These are phyloP conservation scores for Solanum chacoense DNA, from an alignment of 305 asterid genomes.

Conservation along the genomic window DNA sequence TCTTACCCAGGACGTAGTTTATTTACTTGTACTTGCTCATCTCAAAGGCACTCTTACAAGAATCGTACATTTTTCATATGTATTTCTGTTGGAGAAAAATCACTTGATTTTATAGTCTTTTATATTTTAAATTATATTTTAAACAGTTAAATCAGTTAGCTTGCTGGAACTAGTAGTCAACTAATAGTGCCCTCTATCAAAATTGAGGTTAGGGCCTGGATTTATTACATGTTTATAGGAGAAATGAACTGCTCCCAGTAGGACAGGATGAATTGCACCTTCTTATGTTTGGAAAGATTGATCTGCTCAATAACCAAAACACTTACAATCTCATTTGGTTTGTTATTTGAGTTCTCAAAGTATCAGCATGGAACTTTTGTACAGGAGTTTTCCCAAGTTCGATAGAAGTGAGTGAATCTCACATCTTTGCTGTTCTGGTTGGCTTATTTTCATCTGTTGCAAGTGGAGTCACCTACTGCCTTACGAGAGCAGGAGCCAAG, in stretches of 20 bases:
- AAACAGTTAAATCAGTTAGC: background rate
- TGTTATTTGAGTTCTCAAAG: background rate
- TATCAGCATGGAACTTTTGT: background rate
- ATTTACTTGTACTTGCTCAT: background rate
- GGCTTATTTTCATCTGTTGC: slow-evolving; percentile 25
- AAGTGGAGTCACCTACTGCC: slow-evolving; percentile 29
- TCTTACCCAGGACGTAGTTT: background rate
- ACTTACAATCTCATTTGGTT: background rate
- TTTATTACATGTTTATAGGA: background rate
- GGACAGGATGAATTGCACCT: background rate
- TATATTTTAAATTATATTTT: background rate
- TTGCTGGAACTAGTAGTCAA: background rate
- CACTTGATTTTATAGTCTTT: background rate
- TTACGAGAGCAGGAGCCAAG: slow-evolving; percentile 36
- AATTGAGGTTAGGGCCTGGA: background rate
- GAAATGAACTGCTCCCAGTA: background rate
- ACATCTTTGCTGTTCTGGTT: slow-evolving; percentile 18
- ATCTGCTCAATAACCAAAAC: background rate
- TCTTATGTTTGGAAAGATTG: background rate
- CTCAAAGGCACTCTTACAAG: background rate
- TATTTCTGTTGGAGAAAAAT: background rate
- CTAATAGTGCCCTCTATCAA: background rate
- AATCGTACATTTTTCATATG: background rate
- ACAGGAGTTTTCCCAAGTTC: slow-evolving; percentile 10
- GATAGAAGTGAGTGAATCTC: slow-evolving; percentile 3